Base-by-base conservation (phyloP, 2,329 filamentous ascomycete species). In the Trichoderma cornu-damae region DNA sequence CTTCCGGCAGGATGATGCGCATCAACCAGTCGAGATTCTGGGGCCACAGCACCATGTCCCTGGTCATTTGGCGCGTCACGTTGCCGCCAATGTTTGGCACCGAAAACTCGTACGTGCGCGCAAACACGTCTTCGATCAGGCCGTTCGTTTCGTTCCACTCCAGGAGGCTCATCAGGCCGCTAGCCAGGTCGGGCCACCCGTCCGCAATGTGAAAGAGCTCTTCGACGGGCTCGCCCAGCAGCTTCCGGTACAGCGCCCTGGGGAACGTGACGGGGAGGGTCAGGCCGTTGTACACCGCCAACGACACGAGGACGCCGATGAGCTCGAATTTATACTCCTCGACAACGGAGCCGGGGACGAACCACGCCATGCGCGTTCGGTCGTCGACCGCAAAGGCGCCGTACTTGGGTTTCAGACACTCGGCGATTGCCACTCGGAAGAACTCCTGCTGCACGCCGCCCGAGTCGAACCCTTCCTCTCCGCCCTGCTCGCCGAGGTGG, bases 371-470 rank as follows among this genome's bases (percentile, higher is more conserved):
- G 30, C 84, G 83, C 0, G 88, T 94, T 55, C 84, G 77, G 1
- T 82, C 73, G 64, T 97, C 91, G 30, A 90, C 81, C 0, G 85
- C 87, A 69, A 97, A 97, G 54, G 88, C 84, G 1, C 88, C 91
- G 66, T 88, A 90, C 42, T 85, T 80, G 4, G 90, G 87, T 64
- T 90, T 80, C 44, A 97, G 79, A 3, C 88, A 89, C 66, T 96
- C 87, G 1, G 84, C 83, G 64, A 96, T 85, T 16, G 89, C 85
- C 26, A 96, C 74, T 14, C 90, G 85, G 74, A 99, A 97, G 69
- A 96, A 97, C 62, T 99, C 94, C 69, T 96, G 92, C 65, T 96
- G 93, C 1, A 99, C 92, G 61, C 94, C 94, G 42, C 94, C 94
- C 48, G 93, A 90, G 70, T 99, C 94, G 32, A 95, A 84, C 0